Evolutionary conservation across 768 basidiomycete species (phyloP).

Genomic region (Termitomyces sp.): DNA sequence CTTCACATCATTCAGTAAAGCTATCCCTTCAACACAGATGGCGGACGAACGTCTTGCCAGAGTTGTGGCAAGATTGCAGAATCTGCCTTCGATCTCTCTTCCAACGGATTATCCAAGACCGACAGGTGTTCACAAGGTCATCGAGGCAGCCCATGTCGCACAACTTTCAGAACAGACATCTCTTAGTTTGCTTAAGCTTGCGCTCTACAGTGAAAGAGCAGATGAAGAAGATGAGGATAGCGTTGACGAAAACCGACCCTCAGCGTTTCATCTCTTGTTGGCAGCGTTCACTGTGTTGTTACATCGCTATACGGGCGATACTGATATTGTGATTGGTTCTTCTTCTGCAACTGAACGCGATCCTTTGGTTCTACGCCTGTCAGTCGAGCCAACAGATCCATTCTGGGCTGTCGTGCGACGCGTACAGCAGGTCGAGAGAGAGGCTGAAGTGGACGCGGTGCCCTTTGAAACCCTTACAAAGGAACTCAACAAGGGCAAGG

Average conservation of each 20-base stretch:
- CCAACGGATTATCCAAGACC: slow-evolving; percentile 96
- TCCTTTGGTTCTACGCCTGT: slow-evolving; percentile 81
- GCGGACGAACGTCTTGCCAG: slow-evolving; percentile 46
- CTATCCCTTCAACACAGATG: slow-evolving; percentile 23
- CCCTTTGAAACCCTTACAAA: slow-evolving; percentile 77
- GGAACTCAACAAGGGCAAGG: slow-evolving; percentile 63
- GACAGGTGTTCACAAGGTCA: slow-evolving; percentile 64
- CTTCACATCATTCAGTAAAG: no score
- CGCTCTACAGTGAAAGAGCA: slow-evolving; percentile 61
- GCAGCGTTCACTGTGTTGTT: slow-evolving; percentile 90
- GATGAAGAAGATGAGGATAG: slow-evolving; percentile 47
- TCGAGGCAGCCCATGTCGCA: slow-evolving; percentile 78
- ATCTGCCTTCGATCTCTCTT: slow-evolving; percentile 84
- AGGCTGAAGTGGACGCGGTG: slow-evolving; percentile 78
- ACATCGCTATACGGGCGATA: slow-evolving; percentile 95
- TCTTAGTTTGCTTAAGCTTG: slow-evolving; percentile 78
- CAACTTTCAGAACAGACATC: slow-evolving; percentile 74
- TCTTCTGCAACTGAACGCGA: slow-evolving; percentile 73
- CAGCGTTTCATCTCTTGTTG: slow-evolving; percentile 88
- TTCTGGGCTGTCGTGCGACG: slow-evolving; percentile 87
- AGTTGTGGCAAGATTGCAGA: slow-evolving; percentile 65
- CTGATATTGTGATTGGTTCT: slow-evolving; percentile 87
- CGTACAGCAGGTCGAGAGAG: slow-evolving; percentile 78
- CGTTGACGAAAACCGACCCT: slow-evolving; percentile 45
- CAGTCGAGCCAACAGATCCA: slow-evolving; percentile 80